These are phyloP conservation scores for Aspergillus candidus DNA, from an alignment of 2,329 filamentous ascomycete genomes.

Conservation along the genomic window DNA sequence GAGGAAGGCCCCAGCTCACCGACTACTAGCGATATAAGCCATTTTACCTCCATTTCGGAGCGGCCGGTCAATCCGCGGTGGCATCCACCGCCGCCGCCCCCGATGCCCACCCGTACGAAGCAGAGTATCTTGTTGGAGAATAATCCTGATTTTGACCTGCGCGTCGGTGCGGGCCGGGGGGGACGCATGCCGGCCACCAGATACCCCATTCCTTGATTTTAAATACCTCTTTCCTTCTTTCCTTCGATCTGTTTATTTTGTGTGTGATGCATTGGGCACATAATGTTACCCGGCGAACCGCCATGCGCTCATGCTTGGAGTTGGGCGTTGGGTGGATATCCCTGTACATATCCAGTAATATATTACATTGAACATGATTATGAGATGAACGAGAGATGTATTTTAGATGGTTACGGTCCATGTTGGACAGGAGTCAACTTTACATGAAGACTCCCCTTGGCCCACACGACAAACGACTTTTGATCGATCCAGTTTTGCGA, in stretches of 20 bases:
- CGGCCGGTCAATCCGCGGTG: conserved; percentile 83
- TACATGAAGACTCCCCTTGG: conserved; percentile 35
- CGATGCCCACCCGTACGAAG: conserved; percentile 44
- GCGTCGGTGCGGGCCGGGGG: conserved; percentile 29
- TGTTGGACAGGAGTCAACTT: conserved; percentile 25
- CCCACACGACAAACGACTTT: conserved; percentile 37
- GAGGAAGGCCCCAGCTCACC: conserved; percentile 63
- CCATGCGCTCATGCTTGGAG: no score
- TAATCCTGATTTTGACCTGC: conserved; percentile 82
- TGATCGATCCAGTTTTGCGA: conserved; percentile 37
- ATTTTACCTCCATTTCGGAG: conserved; percentile 87
- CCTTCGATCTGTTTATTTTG: no score
- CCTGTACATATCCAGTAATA: no score
- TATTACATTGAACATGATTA: no score
- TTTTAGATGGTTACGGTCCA: no score
- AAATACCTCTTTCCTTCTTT: conserved; percentile 3
- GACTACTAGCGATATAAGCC: conserved; percentile 69
- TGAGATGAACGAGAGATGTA: no score
- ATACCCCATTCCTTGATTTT: conserved; percentile 21
- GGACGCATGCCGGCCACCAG: conserved; percentile 23
- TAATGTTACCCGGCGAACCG: no score
- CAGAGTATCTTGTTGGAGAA: conserved; percentile 69
- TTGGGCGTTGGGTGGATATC: no score
- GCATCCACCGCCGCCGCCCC: conserved; percentile 47
- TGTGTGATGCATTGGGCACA: no score